These are phyloP conservation scores for Mucor saturninus DNA, from an alignment of 371 early-diverging fungal genomes.

Conservation along the genomic window DNA sequence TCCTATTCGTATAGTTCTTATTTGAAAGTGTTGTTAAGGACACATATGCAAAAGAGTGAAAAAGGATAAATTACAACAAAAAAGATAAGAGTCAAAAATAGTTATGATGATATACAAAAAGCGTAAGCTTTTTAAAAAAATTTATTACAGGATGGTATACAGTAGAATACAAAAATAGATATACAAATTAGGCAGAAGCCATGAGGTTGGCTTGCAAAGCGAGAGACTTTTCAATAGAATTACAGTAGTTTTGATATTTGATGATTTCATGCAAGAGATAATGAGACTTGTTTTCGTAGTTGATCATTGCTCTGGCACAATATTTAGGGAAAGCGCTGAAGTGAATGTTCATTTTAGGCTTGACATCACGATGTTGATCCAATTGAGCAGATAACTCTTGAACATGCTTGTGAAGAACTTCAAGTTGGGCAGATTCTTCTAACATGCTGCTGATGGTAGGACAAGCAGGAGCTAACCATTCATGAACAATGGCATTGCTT, in stretches of 20 bases:
- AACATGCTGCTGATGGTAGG: slow-evolving; percentile 40
- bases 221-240: slow-evolving; percentile 74
- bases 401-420: slow-evolving; percentile 37
- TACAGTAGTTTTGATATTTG: slow-evolving; percentile 86
- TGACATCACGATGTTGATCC: slow-evolving; percentile 49
- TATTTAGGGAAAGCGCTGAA: slow-evolving; percentile 56
- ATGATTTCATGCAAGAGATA: slow-evolving; percentile 85
- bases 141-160: background rate
- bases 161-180: background rate
- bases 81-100: background rate
- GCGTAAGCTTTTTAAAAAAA: background rate
- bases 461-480: slow-evolving; percentile 48
- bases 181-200: slow-evolving; percentile 3
- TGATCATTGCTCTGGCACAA: slow-evolving; percentile 71
- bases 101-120: background rate
- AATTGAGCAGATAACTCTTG: slow-evolving; percentile 38
- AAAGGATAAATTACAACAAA: background rate
- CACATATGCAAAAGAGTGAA: background rate
- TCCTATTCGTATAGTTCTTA: too few species aligned
- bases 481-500: slow-evolving; percentile 16
- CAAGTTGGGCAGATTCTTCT: slow-evolving; percentile 41
- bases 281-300: slow-evolving; percentile 86
- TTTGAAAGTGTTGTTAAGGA: too few species aligned
- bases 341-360: slow-evolving; percentile 39
- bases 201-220: slow-evolving; percentile 28